phyloP scores from a whole-genome alignment of 2,329 filamentous ascomycete species.

The Pseudogymnoascus sp. region DNA sequence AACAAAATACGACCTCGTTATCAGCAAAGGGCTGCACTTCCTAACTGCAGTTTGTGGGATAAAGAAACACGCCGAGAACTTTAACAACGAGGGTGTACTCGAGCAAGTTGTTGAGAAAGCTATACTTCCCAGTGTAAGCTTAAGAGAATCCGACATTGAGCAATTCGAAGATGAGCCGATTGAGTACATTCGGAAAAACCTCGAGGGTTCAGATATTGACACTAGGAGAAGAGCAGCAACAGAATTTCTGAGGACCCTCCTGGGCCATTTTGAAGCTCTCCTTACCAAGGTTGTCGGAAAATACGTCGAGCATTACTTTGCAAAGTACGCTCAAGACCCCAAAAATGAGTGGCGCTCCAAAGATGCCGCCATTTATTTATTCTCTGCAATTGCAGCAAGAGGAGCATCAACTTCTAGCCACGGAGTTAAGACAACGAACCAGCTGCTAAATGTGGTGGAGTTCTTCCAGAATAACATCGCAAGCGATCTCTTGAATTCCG shows the following conservation, averaged over 20 bases:
- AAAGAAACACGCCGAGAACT: conserved; percentile 68
- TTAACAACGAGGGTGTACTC: conserved; percentile 73
- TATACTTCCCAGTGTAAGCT: conserved; percentile 81
- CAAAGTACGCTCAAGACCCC: conserved; percentile 60
- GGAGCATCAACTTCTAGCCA: conserved; percentile 79
- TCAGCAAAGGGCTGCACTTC: conserved; percentile 92
- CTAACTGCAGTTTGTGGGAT: conserved; percentile 80
- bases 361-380: conserved; percentile 96
- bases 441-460: conserved; percentile 78
- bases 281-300: conserved; percentile 82
- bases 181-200: conserved; percentile 89
- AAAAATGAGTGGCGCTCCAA: conserved; percentile 86
- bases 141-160: conserved; percentile 90
- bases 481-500: conserved; percentile 68
- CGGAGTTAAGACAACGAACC: conserved; percentile 85
- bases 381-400: conserved; percentile 88
- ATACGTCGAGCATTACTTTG: conserved; percentile 80
- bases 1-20: conserved; percentile 88
- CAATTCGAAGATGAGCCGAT: conserved; percentile 98
- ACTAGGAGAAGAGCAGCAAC: conserved; percentile 87
- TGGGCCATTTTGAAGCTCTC: conserved; percentile 76
- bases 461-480: conserved; percentile 94
- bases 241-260: conserved; percentile 82
- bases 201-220: conserved; percentile 94
- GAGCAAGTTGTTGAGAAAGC: conserved; percentile 92